Conservation (phyloP, 148 eudicot genomes). For the Chenopodium suecicum region DNA sequence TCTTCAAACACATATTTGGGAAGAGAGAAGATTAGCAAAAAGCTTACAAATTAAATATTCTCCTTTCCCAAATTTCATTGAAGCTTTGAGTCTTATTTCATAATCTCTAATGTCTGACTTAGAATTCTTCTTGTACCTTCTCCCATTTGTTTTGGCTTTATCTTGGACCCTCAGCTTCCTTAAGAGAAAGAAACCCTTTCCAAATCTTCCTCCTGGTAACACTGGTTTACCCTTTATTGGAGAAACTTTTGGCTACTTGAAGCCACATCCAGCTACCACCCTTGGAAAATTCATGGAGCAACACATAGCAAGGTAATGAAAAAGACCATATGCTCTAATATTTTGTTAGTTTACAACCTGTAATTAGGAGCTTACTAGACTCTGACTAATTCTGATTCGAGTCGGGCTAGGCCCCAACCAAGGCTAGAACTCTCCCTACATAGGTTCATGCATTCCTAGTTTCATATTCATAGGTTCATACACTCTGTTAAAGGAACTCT, state of each 20-base stretch:
- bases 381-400: background rate
- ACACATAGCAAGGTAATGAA: slow-evolving; percentile 61
- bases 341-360: background rate
- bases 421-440: background rate
- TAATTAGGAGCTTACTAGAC: background rate
- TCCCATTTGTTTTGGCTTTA: slow-evolving; percentile 39
- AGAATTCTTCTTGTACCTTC: slow-evolving; percentile 54
- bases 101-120: slow-evolving; percentile 56
- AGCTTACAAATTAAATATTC: background rate
- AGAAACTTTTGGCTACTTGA: slow-evolving; percentile 82
- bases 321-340: background rate
- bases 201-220: slow-evolving; percentile 86
- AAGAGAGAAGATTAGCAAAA: slow-evolving; percentile 5
- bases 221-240: slow-evolving; percentile 95
- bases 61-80: slow-evolving; percentile 6
- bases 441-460: no score
- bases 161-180: slow-evolving; percentile 41
- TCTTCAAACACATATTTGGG: slow-evolving; percentile 16
- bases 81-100: slow-evolving; percentile 6
- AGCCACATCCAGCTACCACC: slow-evolving; percentile 79
- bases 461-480: background rate
- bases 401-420: background rate
- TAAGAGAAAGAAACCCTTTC: slow-evolving; percentile 38
- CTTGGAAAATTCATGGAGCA: slow-evolving; percentile 87
- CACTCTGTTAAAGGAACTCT: background rate